Evolutionary conservation across 2,329 filamentous ascomycete species (phyloP), one percentile per base, ranked within the genome.

Genomic region (Aspergillus transmontanensis): DNA sequence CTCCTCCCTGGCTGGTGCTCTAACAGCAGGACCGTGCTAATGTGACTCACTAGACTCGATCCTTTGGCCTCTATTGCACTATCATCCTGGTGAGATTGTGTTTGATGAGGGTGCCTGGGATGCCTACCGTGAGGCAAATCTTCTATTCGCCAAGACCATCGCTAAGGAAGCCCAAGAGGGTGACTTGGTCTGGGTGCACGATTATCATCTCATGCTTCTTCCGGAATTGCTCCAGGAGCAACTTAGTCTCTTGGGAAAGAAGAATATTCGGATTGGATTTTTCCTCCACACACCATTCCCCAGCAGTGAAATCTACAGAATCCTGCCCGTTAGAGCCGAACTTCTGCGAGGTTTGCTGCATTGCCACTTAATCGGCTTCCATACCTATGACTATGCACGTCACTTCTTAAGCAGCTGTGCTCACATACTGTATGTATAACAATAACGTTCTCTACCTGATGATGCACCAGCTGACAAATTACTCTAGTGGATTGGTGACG

Each of bases 201-300:
- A 97, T 80, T 97, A 97, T 81, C 94, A 97, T 79, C 84, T 97
- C 65, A 97, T 97, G 93, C 88, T 97, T 30, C 85, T 97, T 34
- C 94, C 94, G 41, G 87, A 93, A 73, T 95, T 97, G 92, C 85
- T 97, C 62, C 91, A 94, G 64, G 90, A 96, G 73, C 91, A 94
- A 78, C 88, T 96, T 62, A 90, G 90, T 64, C 79, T 87, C 6
- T 16, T 55, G 66, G 85, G 84, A 62, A 92, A 90, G 80, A 92
- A 93, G 81, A 94, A 96, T 70, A 89, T 97, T 79, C 96, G 96
- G 83, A 93, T 97, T 71, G 94, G 94, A 70, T 97, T 97, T 84
- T 97, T 97, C 84, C 83, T 97, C 32, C 94, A 97, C 79, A 97
- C 94, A 0, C 94, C 94, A 1, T 97, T 97, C 79, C 94, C 94